Evolutionary conservation across 2,329 filamentous ascomycete genomes (phyloP), one percentile per base, ranked within the genome.

Genomic region (Nigrospora oryzae): DNA sequence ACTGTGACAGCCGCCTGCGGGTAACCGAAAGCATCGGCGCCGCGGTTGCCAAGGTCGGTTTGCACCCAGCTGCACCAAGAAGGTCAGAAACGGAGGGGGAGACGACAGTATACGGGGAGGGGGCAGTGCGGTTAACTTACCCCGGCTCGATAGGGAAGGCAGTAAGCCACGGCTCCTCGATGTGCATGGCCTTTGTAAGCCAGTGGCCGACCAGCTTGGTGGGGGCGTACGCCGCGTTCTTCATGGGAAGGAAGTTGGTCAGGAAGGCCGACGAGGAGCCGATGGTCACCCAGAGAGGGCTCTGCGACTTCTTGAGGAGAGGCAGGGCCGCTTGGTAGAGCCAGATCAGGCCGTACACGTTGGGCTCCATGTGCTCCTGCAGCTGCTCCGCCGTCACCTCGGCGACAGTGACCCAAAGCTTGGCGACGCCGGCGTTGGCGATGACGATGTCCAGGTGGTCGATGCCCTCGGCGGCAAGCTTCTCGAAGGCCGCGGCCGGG

Each of bases 1-100:
- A 69, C 38, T 6, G 54, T 59, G 34, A 65, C 51, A 5, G 62
- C 57, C 0, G 66, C 63, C 33, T 58, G 46, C 2, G 55, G 48
- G 2, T 63, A 40, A 0, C 65, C 65, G 10, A 62, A 36, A 1
- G 43, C 40, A 40, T 57, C 51, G 1, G 67, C 66, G 30, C 57
- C 64, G 0, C 47, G 47, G 45, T 64, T 61, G 0, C 68, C 68
- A 48, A 68, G 62, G 11, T 62, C 61, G 0, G 67, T 70, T 48
- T 66, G 61, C 0, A 69, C 64, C 54, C 64, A 65, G 2, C 58
- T 60, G 34, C n/a, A n/a, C 12, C 19, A 6, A 23, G 6, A 23
- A 6, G 6, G 6, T 23, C 19, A 23, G 6, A 4, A 6, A 4
- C 6, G 6, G 19, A 23, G 6, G 19, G 4, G 19, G 19, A 23